phyloP scores from a whole-genome alignment of 768 basidiomycete genomes.

The Russula olivacea region DNA sequence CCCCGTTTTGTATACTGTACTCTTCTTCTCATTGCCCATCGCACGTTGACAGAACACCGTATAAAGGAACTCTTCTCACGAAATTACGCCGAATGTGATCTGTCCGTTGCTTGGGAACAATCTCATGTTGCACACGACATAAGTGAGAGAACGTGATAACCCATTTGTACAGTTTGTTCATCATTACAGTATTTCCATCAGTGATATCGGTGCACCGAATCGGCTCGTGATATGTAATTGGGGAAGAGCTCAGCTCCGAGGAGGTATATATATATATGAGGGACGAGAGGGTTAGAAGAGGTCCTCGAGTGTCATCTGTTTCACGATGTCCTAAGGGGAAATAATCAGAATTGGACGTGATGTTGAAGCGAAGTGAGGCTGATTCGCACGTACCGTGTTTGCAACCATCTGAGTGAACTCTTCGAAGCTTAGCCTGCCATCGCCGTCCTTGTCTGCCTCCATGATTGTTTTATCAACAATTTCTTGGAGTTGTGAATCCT shows the following conservation, averaged over 20 bases:
- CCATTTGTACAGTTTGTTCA: neutral
- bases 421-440: slow-evolving; percentile 95
- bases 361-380: neutral
- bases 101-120: neutral
- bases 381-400: slow-evolving; percentile 64
- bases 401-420: slow-evolving; percentile 97
- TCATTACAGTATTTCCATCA: slow-evolving; percentile 18
- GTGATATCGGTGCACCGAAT: slow-evolving; percentile 17
- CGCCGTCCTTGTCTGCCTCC: slow-evolving; percentile 98
- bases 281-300: slow-evolving; percentile 49
- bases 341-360: neutral
- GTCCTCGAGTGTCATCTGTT: slow-evolving; percentile 97
- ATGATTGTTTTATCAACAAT: slow-evolving; percentile 99
- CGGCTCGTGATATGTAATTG: neutral
- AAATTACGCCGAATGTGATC: neutral
- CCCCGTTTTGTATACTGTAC: slow-evolving; percentile 17
- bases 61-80: neutral
- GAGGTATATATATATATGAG: slow-evolving; percentile 4
- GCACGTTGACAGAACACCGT: neutral
- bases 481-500: slow-evolving; percentile 98
- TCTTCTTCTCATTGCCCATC: neutral
- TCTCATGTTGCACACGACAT: neutral
- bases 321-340: slow-evolving; percentile 78
- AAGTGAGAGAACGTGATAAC: slow-evolving; percentile 12
- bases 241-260: slow-evolving; percentile 9